Conservation (phyloP, 768 basidiomycete genomes). For the Multifurca ochricompacta region DNA sequence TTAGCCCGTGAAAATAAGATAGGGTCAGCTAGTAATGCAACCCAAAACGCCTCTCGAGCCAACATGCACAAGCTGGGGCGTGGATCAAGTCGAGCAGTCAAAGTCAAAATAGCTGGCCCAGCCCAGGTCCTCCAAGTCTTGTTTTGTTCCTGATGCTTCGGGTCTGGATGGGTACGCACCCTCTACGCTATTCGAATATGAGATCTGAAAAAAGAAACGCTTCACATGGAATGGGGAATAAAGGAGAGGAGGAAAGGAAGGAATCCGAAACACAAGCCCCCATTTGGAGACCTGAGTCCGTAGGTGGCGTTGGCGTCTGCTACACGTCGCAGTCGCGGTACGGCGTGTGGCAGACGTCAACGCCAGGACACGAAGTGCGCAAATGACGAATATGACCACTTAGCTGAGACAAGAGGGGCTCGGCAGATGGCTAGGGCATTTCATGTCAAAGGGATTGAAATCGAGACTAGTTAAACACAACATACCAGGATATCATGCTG, state of each 20-base stretch:
- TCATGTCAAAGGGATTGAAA: neutral
- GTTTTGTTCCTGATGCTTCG: neutral
- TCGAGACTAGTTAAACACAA: neutral
- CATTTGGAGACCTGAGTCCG: constrained; percentile 1
- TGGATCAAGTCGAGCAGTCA: neutral
- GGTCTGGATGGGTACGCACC: constrained; percentile 7
- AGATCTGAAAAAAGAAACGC: constrained; percentile 6
- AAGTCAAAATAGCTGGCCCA: neutral
- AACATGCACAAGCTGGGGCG: no score
- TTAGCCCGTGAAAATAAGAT: no score
- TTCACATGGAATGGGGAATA: neutral
- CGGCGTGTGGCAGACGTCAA: constrained; percentile 1
- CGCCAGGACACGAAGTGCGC: constrained; percentile 8
- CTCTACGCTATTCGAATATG: neutral
- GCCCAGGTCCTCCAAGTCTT: neutral
- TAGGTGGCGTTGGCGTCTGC: constrained; percentile 1
- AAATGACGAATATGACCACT: neutral
- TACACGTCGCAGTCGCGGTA: constrained; percentile 14
- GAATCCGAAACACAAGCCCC: constrained; percentile 9
- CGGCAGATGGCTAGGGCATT: neutral
- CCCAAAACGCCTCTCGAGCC: no score
- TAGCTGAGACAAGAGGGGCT: neutral
- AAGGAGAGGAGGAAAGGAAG: neutral
- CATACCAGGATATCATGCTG: neutral
- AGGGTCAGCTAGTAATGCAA: no score